Conservation (phyloP, 2,329 filamentous ascomycete species). For the Ceratocystis variospora region DNA sequence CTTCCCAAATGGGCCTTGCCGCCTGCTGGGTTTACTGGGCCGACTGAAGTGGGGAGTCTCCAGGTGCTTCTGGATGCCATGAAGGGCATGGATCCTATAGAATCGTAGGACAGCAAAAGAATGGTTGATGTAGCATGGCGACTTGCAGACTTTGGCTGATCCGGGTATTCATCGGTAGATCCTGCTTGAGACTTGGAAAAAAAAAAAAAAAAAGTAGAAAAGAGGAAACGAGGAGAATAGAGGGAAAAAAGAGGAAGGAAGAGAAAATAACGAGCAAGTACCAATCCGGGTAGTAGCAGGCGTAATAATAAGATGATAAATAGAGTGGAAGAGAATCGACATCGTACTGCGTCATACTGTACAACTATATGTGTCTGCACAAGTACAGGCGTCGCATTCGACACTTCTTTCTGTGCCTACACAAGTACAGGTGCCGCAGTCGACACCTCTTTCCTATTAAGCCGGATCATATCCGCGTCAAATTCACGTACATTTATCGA, state of each 20-base stretch:
- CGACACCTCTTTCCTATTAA: neutral
- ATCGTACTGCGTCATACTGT: neutral
- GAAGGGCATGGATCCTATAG: constrained; percentile 28
- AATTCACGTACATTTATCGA: no score
- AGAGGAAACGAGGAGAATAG: neutral
- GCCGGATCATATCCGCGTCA: no score
- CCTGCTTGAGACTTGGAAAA: neutral
- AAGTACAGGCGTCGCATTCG: neutral
- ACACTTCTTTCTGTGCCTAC: neutral
- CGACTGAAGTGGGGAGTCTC: constrained; percentile 50
- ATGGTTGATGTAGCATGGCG: neutral
- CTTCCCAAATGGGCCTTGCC: constrained; percentile 80
- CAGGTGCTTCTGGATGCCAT: constrained; percentile 45
- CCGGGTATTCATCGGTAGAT: constrained; percentile 4
- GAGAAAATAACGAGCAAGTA: neutral
- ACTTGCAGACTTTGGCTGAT: neutral
- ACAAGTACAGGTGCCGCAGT: neutral
- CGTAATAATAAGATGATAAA: neutral
- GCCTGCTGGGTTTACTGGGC: constrained; percentile 56
- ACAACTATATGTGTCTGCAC: no score
- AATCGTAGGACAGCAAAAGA: neutral
- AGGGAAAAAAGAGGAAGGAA: neutral
- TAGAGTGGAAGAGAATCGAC: neutral
- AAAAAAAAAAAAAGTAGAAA: neutral
- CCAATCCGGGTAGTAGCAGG: no score